phyloP scores from a whole-genome alignment of 768 basidiomycete species.

The Crassisporium funariophilum region DNA sequence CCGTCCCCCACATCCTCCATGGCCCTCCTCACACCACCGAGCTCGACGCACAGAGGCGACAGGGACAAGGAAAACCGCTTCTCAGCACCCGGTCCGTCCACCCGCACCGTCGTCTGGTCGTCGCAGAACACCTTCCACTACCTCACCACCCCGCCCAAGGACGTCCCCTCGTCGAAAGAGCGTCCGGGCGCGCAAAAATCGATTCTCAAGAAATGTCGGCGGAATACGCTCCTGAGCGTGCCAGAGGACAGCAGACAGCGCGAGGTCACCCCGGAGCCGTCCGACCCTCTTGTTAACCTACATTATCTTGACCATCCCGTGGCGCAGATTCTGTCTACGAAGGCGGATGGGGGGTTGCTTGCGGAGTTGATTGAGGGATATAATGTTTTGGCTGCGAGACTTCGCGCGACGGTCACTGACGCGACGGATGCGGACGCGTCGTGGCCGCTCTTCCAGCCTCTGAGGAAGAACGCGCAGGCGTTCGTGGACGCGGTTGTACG shows the following conservation, averaged over 20 bases:
- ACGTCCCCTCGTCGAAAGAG: constrained; percentile 31
- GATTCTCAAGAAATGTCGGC: constrained; percentile 64
- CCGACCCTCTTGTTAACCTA: constrained; percentile 62
- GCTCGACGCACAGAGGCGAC: constrained; percentile 48
- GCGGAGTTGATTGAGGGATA: constrained; percentile 72
- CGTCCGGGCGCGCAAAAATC: constrained; percentile 53
- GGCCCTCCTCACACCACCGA: constrained; percentile 63
- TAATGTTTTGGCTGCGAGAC: constrained; percentile 64
- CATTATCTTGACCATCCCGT: constrained; percentile 70
- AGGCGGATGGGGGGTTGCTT: constrained; percentile 39
- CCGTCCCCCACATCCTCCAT: constrained; percentile 29
- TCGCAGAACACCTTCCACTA: constrained; percentile 49
- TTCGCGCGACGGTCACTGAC: constrained; percentile 48
- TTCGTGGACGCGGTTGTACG: constrained; percentile 65
- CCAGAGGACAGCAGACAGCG: constrained; percentile 48
- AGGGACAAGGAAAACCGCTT: constrained; percentile 54
- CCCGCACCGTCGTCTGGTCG: constrained; percentile 50
- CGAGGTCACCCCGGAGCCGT: constrained; percentile 78
- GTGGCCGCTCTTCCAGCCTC: constrained; percentile 73
- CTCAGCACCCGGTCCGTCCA: constrained; percentile 26
- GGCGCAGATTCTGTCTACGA: constrained; percentile 46
- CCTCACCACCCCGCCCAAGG: constrained; percentile 35
- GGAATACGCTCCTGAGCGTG: constrained; percentile 33
- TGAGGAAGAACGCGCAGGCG: constrained; percentile 52
- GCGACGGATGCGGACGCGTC: constrained; percentile 58